Evolutionary conservation across 257 asterid genomes (phyloP).

Genomic region (Lavandula angustifolia): DNA sequence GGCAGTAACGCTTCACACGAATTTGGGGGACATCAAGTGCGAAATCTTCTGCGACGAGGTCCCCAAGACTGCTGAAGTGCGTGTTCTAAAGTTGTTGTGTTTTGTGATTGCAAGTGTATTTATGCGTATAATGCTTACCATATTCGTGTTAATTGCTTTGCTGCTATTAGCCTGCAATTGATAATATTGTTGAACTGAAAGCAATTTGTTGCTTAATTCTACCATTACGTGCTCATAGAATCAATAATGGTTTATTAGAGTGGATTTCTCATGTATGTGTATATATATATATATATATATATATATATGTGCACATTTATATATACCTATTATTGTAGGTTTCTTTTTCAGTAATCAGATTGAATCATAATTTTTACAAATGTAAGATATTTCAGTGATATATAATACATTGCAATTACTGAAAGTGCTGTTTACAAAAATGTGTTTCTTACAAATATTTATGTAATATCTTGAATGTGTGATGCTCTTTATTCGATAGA

Average conservation of each 20-base stretch:
- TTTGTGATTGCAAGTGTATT: conserved; percentile 1
- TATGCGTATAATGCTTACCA: background rate
- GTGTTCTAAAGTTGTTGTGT: conserved; percentile 14
- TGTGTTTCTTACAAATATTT: background rate
- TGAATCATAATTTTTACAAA: conserved; percentile 2
- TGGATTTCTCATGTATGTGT: background rate
- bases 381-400: background rate
- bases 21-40: conserved; percentile 95
- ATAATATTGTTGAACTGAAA: conserved; percentile 8
- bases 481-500: background rate
- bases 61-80: conserved; percentile 83
- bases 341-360: background rate
- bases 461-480: background rate
- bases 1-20: conserved; percentile 96
- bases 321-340: background rate
- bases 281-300: too few relatives aligned
- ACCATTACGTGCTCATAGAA: too few relatives aligned
- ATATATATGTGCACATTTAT: background rate
- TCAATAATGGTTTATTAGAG: background rate
- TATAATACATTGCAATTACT: background rate
- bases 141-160: conserved; percentile 12
- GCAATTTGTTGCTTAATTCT: background rate
- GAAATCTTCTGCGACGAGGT: conserved; percentile 97
- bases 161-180: conserved; percentile 17
- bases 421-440: background rate